These are phyloP conservation scores for Austroboletus novae-zelandiae DNA, from an alignment of 1,284 basidiomycete genomes.

Conservation along the genomic window DNA sequence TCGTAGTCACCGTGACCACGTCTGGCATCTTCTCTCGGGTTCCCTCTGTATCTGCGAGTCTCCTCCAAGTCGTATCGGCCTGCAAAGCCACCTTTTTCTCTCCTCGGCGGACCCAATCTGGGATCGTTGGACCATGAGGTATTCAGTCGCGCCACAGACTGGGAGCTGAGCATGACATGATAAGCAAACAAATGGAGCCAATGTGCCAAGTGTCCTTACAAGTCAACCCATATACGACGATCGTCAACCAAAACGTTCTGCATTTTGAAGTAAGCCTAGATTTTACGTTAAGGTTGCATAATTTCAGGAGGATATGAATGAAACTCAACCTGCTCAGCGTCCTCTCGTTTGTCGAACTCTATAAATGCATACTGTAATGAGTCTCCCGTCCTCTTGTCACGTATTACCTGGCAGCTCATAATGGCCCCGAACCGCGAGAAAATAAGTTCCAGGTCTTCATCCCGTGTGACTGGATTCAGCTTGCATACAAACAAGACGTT, in stretches of 20 bases:
- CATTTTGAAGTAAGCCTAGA: conserved; percentile 98
- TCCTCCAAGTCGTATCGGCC: conserved; percentile 72
- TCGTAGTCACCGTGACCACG: conserved; percentile 48
- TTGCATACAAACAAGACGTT: conserved; percentile 99
- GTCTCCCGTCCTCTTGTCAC: conserved; percentile 95
- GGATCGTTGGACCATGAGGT: conserved; percentile 73
- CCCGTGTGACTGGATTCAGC: conserved; percentile 91
- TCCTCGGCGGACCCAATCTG: conserved; percentile 47
- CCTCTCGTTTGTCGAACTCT: conserved; percentile 91
- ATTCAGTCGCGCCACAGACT: conserved; percentile 83
- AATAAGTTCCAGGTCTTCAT: conserved; percentile 96
- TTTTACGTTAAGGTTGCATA: conserved; percentile 3
- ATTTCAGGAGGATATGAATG: neutral
- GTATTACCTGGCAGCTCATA: conserved; percentile 95
- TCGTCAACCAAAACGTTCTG: conserved; percentile 99
- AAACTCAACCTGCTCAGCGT: conserved; percentile 81
- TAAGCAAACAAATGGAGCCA: conserved; percentile 13
- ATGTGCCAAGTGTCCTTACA: conserved; percentile 43
- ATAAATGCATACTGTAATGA: conserved; percentile 98
- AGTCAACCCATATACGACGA: conserved; percentile 97
- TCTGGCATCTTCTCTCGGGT: conserved; percentile 15
- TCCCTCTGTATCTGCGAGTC: conserved; percentile 62
- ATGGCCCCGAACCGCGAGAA: conserved; percentile 95
- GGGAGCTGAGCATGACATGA: conserved; percentile 54
- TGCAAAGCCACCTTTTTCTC: conserved; percentile 49